These are phyloP conservation scores for Mycena alexandri DNA, from an alignment of 768 basidiomycete genomes.

Conservation along the genomic window DNA sequence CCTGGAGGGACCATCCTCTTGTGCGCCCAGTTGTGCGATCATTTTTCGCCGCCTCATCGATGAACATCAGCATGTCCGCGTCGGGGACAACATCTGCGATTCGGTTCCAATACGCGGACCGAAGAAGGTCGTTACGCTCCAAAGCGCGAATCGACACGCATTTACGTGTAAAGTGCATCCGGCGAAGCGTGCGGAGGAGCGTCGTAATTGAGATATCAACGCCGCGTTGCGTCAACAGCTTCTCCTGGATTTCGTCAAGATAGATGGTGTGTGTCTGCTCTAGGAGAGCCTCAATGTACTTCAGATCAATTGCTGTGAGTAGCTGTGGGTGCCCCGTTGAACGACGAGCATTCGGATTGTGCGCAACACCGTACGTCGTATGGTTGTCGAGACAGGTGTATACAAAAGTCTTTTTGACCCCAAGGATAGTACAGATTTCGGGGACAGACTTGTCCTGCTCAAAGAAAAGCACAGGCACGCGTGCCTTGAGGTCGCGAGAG, in stretches of 20 bases:
- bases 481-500: too few species aligned
- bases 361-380: not conserved
- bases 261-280: conserved; percentile 14
- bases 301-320: too few species aligned
- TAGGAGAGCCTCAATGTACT: conserved; percentile 5
- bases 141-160: conserved; percentile 36
- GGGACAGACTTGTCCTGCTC: conserved; percentile 1
- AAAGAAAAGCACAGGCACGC: too few species aligned
- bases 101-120: conserved; percentile 39
- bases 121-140: conserved; percentile 44
- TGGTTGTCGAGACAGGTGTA: not conserved
- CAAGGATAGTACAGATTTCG: not conserved
- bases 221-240: conserved; percentile 23
- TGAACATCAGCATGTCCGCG: conserved; percentile 31
- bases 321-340: too few species aligned
- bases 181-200: conserved; percentile 35
- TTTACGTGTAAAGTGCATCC: conserved; percentile 41
- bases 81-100: conserved; percentile 38
- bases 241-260: conserved; percentile 34
- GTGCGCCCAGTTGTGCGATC: conserved; percentile 23
- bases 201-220: conserved; percentile 35
- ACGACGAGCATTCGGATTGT: too few species aligned
- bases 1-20: conserved; percentile 20
- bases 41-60: conserved; percentile 39
- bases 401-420: not conserved